Evolutionary conservation across 2,329 filamentous ascomycete species (phyloP), one percentile per base, ranked within the genome.

Genomic region (Aspergillus tubingensis): DNA sequence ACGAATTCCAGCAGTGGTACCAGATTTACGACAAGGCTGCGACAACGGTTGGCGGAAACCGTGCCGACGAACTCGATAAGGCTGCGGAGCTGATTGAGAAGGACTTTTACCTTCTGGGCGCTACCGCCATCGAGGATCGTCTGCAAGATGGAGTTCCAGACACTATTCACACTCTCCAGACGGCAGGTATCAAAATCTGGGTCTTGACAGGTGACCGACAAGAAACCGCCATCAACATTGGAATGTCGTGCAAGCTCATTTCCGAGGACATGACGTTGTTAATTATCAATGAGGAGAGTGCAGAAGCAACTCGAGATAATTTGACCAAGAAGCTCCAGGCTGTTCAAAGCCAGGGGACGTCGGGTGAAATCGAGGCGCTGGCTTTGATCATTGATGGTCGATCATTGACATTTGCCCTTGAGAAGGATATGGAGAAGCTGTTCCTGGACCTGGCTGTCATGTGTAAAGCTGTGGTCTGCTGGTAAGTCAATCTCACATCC

Each of bases 401-500:
- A 73, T 97, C 92, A 6, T 82, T 99, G 67, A 97, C 93, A 0
- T 99, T 84, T 75, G 95, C 95, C 0, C 83, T 99, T 30, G 96
- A 99, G 73, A 92, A 91, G 73, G 94, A 97, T 57, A 81, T 98
- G 76, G 95, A 99, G 76, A 96, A 94, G 77, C 78, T 92, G 51
- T 97, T 99, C 77, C 83, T 97, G 55, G 94, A 98, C 71, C 84
- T 99, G 52, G 95, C 96, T 53, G 84, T 98, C 60, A 89, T 94
- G 84, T 99, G 95, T 83, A 98, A 98, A 77, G 95, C 96, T n/a
- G 94, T 99, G 65, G 94, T 99, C 68, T 99, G 96, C 81, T 90
- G 87, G 81, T 83, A 78, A 70, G 80, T 77, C 3, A 17, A 36
- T 8, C 11, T 6, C 25, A 19, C 13, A 51, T 8, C 10, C 32